Evolutionary conservation across 2,329 filamentous ascomycete species (phyloP).

Genomic region (Botrytis aclada): DNA sequence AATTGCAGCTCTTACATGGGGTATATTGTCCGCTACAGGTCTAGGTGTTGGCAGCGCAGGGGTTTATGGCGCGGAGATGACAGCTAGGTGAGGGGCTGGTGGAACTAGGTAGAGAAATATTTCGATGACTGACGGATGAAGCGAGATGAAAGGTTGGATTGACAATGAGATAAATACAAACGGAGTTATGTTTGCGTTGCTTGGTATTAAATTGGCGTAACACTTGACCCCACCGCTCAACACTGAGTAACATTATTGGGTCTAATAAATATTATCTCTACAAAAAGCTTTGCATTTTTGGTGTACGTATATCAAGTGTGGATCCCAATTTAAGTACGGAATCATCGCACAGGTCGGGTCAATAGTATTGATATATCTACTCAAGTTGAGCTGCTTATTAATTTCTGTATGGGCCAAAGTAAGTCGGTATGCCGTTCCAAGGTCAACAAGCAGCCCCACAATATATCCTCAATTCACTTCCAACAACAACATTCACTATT

Average conservation of each 20-base stretch:
- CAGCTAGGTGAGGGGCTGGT: conserved; percentile 18
- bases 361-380: background rate
- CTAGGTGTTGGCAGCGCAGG: conserved; percentile 46
- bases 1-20: conserved; percentile 47
- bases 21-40: conserved; percentile 44
- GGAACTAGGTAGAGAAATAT: background rate
- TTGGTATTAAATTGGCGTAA: background rate
- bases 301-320: background rate
- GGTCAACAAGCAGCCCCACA: background rate
- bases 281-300: too few species aligned
- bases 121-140: background rate
- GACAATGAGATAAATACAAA: background rate
- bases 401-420: background rate
- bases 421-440: background rate
- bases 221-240: too few species aligned
- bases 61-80: conserved; percentile 46
- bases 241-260: background rate
- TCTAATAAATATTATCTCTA: too few species aligned
- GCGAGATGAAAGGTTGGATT: background rate
- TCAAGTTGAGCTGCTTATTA: background rate
- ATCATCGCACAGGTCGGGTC: background rate
- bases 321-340: background rate
- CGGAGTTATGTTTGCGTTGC: background rate
- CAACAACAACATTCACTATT: background rate
- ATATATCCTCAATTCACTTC: conserved; percentile 10